These are phyloP conservation scores for Ophiostoma australiae DNA, from an alignment of 2,329 filamentous ascomycete species.

Conservation along the genomic window DNA sequence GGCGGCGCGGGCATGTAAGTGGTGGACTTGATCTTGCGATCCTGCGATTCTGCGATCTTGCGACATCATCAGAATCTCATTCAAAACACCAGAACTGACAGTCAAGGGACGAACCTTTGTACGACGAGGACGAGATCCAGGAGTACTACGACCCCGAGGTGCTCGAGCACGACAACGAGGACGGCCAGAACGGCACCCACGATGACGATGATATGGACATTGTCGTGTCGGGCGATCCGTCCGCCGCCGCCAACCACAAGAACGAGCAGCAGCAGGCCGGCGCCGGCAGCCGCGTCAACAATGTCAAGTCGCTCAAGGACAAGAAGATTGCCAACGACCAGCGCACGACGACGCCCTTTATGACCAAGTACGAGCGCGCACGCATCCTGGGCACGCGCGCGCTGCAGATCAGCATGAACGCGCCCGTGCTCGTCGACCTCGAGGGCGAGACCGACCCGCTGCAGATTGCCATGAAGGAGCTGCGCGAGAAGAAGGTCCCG, in stretches of 20 bases:
- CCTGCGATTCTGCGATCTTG: background rate
- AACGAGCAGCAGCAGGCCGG: conserved; percentile 29
- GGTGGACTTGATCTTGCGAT: background rate
- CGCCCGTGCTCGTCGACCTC: conserved; percentile 89
- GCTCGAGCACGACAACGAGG: conserved; percentile 52
- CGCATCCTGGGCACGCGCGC: conserved; percentile 89
- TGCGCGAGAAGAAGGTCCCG: conserved; percentile 97
- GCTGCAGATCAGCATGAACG: conserved; percentile 97
- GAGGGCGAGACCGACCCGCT: conserved; percentile 97
- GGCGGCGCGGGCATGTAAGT: conserved; percentile 51
- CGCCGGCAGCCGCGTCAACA: conserved; percentile 46
- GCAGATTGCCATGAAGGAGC: conserved; percentile 95
- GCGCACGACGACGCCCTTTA: conserved; percentile 90
- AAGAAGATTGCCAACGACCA: conserved; percentile 89
- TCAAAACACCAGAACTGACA: background rate
- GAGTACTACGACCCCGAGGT: conserved; percentile 55
- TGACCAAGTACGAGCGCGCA: conserved; percentile 98
- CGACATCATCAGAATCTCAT: background rate
- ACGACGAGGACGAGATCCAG: conserved; percentile 63
- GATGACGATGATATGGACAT: conserved; percentile 55
- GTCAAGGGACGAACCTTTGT: conserved; percentile 61
- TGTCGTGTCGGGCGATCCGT: conserved; percentile 57
- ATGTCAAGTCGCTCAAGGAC: conserved; percentile 56
- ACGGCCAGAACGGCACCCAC: conserved; percentile 48
- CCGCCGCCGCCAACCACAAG: conserved; percentile 50